phyloP scores from a whole-genome alignment of 345 rosid genomes.

The Linum tenue region DNA sequence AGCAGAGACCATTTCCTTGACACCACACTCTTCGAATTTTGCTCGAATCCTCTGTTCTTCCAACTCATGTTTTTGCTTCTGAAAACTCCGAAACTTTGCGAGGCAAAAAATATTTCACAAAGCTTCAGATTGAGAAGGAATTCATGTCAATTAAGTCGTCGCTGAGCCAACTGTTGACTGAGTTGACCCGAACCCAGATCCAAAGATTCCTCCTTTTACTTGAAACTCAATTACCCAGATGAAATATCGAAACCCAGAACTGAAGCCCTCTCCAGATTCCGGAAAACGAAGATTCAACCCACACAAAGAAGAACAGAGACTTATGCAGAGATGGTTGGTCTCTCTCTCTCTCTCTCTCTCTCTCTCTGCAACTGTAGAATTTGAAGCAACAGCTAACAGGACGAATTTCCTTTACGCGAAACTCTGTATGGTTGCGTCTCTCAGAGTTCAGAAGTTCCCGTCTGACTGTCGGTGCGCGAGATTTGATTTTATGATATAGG shows the following conservation, averaged over 20 bases:
- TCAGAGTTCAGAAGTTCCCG: background rate
- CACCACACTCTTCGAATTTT: slow-evolving; percentile 36
- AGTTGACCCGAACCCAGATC: slow-evolving; percentile 8
- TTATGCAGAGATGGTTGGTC: background rate
- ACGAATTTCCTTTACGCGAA: background rate
- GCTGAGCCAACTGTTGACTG: background rate
- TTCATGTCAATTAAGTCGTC: background rate
- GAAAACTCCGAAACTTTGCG: background rate
- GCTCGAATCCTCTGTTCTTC: slow-evolving; percentile 53
- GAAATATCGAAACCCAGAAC: background rate
- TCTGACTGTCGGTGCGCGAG: background rate
- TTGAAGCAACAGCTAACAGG: background rate
- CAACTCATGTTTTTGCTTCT: slow-evolving; percentile 28
- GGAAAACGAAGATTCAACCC: background rate
- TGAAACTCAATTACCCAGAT: background rate
- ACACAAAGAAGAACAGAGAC: background rate
- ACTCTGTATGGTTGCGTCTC: background rate
- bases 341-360: too few species aligned
- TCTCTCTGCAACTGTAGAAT: too few species aligned
- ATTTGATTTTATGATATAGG: too few species aligned
- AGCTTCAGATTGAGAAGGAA: background rate
- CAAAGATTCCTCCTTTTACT: background rate
- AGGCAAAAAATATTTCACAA: background rate
- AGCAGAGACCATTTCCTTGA: slow-evolving; percentile 76
- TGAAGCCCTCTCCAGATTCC: background rate